Percentiles rank a stretch among this genome's conserved stretches.
phyloP scores from a whole-genome alignment of 495 filamentous ascomycete species.

The Chaetomium fimeti region DNA sequence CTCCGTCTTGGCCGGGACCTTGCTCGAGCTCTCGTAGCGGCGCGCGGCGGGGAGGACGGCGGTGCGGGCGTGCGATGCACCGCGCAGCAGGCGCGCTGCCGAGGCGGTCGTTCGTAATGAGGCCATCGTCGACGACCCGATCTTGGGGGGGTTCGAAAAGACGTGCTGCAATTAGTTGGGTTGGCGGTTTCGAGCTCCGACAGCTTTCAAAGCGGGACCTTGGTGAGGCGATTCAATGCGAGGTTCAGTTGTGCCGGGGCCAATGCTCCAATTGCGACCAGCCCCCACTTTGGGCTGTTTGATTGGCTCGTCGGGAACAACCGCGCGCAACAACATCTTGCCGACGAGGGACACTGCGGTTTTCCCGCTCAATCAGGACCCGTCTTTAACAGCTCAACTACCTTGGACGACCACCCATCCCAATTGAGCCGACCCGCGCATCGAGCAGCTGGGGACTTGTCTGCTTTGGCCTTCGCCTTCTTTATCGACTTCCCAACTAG shows the following conservation, averaged over 20 bases:
- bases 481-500: slow-evolving; percentile 24
- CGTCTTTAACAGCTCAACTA: slow-evolving; percentile 33
- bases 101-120: slow-evolving; percentile 42
- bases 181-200: slow-evolving; percentile 1
- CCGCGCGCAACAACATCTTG: slow-evolving; percentile 38
- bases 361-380: slow-evolving; percentile 26
- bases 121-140: slow-evolving; percentile 35
- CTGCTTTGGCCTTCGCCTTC: slow-evolving; percentile 16
- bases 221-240: slow-evolving; percentile 19
- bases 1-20: slow-evolving; percentile 34
- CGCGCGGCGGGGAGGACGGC: slow-evolving; percentile 44
- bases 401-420: slow-evolving; percentile 23
- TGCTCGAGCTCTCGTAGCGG: slow-evolving; percentile 41
- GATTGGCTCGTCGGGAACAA: slow-evolving; percentile 36
- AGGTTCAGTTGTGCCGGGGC: slow-evolving; percentile 15
- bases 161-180: background rate
- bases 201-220: background rate
- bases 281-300: slow-evolving; percentile 21
- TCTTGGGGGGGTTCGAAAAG: background rate
- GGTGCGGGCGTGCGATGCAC: slow-evolving; percentile 38
- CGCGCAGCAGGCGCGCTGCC: slow-evolving; percentile 47
- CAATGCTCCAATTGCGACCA: slow-evolving; percentile 13
- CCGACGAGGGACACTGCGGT: slow-evolving; percentile 29
- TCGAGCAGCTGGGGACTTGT: slow-evolving; percentile 14
- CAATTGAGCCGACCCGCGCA: slow-evolving; percentile 29